A percentile compares a stretch with the other conserved stretches of the same genome.
Evolutionary conservation across 306 rosid species (phyloP).

Genomic region (Inga oerstediana): DNA sequence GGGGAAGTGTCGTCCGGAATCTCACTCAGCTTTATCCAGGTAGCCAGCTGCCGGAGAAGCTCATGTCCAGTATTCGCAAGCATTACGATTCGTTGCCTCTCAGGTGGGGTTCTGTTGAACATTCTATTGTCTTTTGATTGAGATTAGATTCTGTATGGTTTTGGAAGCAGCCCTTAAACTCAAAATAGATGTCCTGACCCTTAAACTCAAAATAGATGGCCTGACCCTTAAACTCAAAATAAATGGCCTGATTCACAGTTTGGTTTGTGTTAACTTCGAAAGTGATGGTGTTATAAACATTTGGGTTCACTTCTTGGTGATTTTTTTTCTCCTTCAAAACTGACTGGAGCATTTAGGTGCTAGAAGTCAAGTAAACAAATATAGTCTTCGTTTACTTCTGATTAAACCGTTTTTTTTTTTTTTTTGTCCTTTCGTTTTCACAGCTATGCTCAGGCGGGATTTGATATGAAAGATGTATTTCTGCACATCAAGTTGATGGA

Average conservation of each 20-base stretch:
- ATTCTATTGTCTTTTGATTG: conserved; percentile 11
- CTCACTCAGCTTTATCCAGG: conserved; percentile 88
- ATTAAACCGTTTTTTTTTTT: neutral
- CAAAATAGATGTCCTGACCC: too few species aligned
- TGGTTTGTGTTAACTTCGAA: neutral
- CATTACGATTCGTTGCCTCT: conserved; percentile 88
- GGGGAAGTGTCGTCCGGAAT: conserved; percentile 81
- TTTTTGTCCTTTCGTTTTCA: neutral
- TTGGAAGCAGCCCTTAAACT: neutral
- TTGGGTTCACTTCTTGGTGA: neutral
- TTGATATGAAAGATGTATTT: conserved; percentile 90
- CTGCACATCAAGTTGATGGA: conserved; percentile 85
- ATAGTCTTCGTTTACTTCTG: neutral
- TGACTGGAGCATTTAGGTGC: conserved; percentile 7
- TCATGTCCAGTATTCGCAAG: conserved; percentile 79
- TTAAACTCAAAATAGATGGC: too few species aligned
- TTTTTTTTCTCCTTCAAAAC: conserved; percentile 7
- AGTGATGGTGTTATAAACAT: conserved; percentile 3
- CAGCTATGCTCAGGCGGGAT: conserved; percentile 91
- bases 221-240: too few species aligned
- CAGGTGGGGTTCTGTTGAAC: conserved; percentile 51
- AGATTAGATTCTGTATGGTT: conserved; percentile 21
- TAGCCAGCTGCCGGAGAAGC: conserved; percentile 91
- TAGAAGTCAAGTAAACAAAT: neutral
- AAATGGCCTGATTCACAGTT: neutral